Conservation (phyloP, 2,329 filamentous ascomycete genomes). For the Magnaporthiopsis incrustans region DNA sequence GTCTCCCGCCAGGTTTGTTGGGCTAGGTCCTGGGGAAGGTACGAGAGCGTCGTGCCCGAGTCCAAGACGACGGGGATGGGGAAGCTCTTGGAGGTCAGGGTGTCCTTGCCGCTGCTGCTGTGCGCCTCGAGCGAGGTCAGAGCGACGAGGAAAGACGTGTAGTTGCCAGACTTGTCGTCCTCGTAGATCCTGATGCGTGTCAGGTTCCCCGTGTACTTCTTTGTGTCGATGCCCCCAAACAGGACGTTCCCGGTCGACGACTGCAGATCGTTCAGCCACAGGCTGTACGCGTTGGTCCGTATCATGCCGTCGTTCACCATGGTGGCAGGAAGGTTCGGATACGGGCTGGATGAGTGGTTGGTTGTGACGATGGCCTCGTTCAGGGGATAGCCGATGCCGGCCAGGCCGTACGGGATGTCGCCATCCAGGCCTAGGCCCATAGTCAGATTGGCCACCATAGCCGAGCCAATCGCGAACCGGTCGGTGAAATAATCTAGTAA, state of each 20-base stretch:
- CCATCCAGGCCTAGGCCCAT: conserved; percentile 51
- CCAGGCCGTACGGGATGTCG: conserved; percentile 47
- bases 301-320: conserved; percentile 57
- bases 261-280: conserved; percentile 52
- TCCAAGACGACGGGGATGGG: conserved; percentile 61
- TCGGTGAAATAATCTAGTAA: conserved; percentile 45
- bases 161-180: conserved; percentile 26
- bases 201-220: conserved; percentile 61
- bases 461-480: conserved; percentile 43
- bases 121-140: conserved; percentile 38
- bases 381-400: conserved; percentile 51
- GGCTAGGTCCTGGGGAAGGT: conserved; percentile 56
- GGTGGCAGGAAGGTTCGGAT: conserved; percentile 55
- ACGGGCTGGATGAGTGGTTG: conserved; percentile 21
- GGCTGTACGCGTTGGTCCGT: conserved; percentile 59
- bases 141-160: conserved; percentile 39
- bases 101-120: conserved; percentile 41
- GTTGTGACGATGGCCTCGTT: conserved; percentile 41
- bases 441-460: conserved; percentile 44
- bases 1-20: conserved; percentile 45
- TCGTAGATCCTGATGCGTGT: conserved; percentile 51
- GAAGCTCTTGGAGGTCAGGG: conserved; percentile 30
- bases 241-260: conserved; percentile 62
- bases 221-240: conserved; percentile 74
- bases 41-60: conserved; percentile 66